Evolutionary conservation across 176 grass and related monocot species (phyloP).

Genomic region (Secale cereale): DNA sequence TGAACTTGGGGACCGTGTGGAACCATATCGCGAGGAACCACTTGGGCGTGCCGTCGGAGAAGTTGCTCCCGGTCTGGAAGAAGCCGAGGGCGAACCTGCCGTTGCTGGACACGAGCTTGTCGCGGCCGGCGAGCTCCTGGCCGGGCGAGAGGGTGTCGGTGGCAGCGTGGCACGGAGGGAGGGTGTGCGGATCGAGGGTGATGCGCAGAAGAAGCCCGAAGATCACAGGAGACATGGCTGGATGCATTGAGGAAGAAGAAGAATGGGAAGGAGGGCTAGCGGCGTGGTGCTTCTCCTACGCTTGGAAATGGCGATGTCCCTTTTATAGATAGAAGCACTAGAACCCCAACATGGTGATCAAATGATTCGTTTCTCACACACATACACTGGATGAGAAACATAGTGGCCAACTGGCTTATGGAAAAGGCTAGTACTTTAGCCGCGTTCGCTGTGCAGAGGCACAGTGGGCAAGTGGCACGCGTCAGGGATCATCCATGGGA

Average conservation of each 20-base stretch:
- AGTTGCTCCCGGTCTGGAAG: slow-evolving; percentile 16
- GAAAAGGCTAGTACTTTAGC: no score
- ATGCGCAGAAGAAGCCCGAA: not conserved
- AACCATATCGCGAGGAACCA: not conserved
- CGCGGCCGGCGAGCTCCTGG: not conserved
- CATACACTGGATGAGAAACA: no score
- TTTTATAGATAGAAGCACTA: no score
- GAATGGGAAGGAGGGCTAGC: not conserved
- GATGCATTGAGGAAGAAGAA: not conserved
- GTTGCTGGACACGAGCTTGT: not conserved
- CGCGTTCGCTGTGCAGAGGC: no score
- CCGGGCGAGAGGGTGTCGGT: not conserved
- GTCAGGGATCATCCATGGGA: no score
- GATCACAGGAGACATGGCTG: not conserved
- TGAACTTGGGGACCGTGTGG: not conserved
- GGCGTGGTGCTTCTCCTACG: no score
- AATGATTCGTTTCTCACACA: no score
- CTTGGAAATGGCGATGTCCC: no score
- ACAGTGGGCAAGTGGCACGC: no score
- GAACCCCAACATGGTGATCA: no score
- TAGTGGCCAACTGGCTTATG: no score
- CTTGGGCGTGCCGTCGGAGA: not conserved
- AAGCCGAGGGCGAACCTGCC: slow-evolving; percentile 56
- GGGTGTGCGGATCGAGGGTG: not conserved
- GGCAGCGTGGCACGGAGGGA: not conserved